These are phyloP conservation scores for Gardenia jasminoides DNA, from an alignment of 257 asterid species.

Conservation along the genomic window DNA sequence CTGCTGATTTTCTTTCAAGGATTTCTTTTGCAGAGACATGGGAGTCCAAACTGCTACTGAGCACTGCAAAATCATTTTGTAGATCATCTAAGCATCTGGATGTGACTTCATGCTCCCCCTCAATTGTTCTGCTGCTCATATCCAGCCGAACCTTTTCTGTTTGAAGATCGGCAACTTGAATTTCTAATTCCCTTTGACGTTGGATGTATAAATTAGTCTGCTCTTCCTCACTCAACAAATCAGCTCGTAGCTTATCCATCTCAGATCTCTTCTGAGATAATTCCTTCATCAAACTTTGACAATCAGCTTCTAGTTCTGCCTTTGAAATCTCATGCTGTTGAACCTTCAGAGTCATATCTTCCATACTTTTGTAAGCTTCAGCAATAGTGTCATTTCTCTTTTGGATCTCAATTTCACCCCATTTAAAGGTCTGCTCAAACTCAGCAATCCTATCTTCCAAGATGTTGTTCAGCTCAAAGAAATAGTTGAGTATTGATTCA, in stretches of 20 bases:
- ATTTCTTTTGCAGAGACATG: slow-evolving; percentile 29
- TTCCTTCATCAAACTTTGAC: slow-evolving; percentile 36
- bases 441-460: slow-evolving; percentile 50
- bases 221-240: slow-evolving; percentile 35
- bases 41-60: slow-evolving; percentile 27
- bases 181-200: slow-evolving; percentile 35
- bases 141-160: slow-evolving; percentile 34
- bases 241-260: slow-evolving; percentile 30
- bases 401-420: slow-evolving; percentile 42
- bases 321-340: slow-evolving; percentile 41
- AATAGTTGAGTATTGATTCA: slow-evolving; percentile 28
- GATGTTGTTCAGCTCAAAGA: slow-evolving; percentile 60
- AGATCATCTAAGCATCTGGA: slow-evolving; percentile 37
- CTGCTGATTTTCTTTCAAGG: slow-evolving; percentile 37
- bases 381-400: slow-evolving; percentile 27
- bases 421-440: slow-evolving; percentile 30
- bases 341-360: slow-evolving; percentile 32
- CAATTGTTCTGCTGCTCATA: slow-evolving; percentile 31
- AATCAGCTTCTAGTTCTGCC: slow-evolving; percentile 39
- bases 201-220: slow-evolving; percentile 27
- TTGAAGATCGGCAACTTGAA: slow-evolving; percentile 41
- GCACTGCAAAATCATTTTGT: slow-evolving; percentile 34
- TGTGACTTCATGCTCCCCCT: slow-evolving; percentile 27
- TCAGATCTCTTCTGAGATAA: slow-evolving; percentile 36
- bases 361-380: slow-evolving; percentile 41